These are phyloP conservation scores for Quercus rubra DNA, from an alignment of 306 rosid genomes.

Conservation along the genomic window DNA sequence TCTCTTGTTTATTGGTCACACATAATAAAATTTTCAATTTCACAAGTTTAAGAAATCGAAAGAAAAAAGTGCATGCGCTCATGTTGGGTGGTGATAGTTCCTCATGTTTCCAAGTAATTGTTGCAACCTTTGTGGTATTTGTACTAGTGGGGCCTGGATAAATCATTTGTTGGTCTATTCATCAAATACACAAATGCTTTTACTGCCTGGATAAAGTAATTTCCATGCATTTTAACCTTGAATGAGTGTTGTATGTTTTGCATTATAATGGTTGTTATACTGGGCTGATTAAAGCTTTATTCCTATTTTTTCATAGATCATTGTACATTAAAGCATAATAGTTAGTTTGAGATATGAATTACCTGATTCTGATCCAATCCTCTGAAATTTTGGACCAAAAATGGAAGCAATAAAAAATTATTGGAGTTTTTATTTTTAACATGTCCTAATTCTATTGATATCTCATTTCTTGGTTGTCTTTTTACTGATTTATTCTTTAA, in stretches of 20 bases:
- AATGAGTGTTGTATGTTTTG: neutral
- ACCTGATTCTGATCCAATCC: neutral
- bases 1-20: neutral
- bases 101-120: neutral
- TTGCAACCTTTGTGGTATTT: neutral
- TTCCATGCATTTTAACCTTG: neutral
- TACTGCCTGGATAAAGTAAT: neutral
- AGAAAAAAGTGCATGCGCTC: too few species aligned
- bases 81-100: neutral
- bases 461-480: constrained; percentile 6
- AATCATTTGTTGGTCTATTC: neutral
- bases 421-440: neutral
- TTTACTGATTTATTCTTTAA: constrained; percentile 12
- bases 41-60: neutral
- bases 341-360: neutral
- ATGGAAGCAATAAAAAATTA: neutral
- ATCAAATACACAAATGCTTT: neutral
- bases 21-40: neutral
- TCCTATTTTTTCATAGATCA: neutral
- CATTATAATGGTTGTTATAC: neutral
- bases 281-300: neutral
- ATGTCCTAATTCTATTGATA: neutral
- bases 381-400: neutral
- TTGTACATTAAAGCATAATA: neutral
- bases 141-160: neutral